Base-by-base conservation (phyloP, 2,329 filamentous ascomycete genomes). In the Chaetomium sp. region DNA sequence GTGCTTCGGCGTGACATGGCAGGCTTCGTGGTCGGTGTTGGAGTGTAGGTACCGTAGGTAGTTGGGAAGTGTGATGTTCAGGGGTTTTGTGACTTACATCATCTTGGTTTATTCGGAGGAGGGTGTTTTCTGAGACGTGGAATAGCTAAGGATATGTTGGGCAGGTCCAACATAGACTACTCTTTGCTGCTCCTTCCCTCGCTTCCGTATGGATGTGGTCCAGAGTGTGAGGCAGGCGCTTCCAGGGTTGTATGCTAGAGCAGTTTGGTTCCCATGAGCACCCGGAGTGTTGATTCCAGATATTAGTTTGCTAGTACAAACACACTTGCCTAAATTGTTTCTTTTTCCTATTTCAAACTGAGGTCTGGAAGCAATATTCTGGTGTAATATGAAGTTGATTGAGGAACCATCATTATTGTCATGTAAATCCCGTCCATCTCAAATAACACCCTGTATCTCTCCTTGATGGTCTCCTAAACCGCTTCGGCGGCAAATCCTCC, bases 1-100 rank as follows among this genome's bases (percentile, higher is more conserved):
- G 56, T 61, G 65, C 69, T 71, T 60, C 63, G 64, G 57, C 65
- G 68, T 19, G 69, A 65, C 70, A 72, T 72, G 45, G 51, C 35
- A 38, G 35, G 35, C 35, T 65, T n/a, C 42, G 31, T 56, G 16
- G 53, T 42, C 7, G 55, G 21, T 27, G 33, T 19, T 47, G 45
- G 23, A 47, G 42, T 47, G 42, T 9, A n/a, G n/a, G n/a, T n/a
- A n/a, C n/a, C n/a, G n/a, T n/a, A n/a, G n/a, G n/a, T n/a, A 19
- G 2, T 47, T n/a, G 47, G 13, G 13, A 21, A 19, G 16, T 4
- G 27, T 13, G 27, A 12, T 38, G 35, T 38, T 38, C 4, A 38
- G 27, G 10, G 12, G 21, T 49, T 49, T 31, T 19, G 13, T 10
- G 31, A 29, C 70, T 72, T 69, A 72, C 71, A 72, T 68, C 54